Evolutionary conservation across 441 rosid species (phyloP).

Genomic region (Mallotus repandus): DNA sequence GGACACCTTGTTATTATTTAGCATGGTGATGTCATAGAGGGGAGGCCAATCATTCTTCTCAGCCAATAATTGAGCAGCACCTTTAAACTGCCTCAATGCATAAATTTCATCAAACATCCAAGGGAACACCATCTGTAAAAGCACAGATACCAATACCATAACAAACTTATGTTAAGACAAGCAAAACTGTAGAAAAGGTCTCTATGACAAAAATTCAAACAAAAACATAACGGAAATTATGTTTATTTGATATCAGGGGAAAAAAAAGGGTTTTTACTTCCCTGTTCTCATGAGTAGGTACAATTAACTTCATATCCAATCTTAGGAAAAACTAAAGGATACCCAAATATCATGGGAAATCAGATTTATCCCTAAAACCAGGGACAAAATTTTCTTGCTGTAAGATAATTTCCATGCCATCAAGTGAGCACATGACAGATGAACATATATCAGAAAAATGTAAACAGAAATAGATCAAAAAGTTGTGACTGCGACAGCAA

Average conservation of each 20-base stretch:
- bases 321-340: too few relatives aligned
- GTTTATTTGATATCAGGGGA: too few relatives aligned
- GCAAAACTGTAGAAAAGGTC: neutral
- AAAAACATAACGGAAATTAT: too few relatives aligned
- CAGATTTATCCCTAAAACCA: too few relatives aligned
- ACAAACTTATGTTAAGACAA: conserved; percentile 2
- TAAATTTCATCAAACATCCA: conserved; percentile 96
- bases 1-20: conserved; percentile 65
- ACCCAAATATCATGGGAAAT: too few relatives aligned
- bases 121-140: conserved; percentile 75
- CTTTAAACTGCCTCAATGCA: conserved; percentile 67
- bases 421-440: neutral
- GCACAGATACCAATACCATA: conserved; percentile 15
- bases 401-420: neutral
- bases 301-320: too few relatives aligned
- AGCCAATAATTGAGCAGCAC: conserved; percentile 62
- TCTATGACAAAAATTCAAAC: too few relatives aligned
- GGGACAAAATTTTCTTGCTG: neutral
- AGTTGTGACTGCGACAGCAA: neutral
- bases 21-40: conserved; percentile 46
- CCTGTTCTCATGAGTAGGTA: too few relatives aligned
- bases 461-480: neutral
- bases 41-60: conserved; percentile 84
- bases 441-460: neutral
- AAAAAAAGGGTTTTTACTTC: too few relatives aligned